phyloP scores from a whole-genome alignment of 2,329 filamentous ascomycete genomes.

The Trichoderma lentiforme region DNA sequence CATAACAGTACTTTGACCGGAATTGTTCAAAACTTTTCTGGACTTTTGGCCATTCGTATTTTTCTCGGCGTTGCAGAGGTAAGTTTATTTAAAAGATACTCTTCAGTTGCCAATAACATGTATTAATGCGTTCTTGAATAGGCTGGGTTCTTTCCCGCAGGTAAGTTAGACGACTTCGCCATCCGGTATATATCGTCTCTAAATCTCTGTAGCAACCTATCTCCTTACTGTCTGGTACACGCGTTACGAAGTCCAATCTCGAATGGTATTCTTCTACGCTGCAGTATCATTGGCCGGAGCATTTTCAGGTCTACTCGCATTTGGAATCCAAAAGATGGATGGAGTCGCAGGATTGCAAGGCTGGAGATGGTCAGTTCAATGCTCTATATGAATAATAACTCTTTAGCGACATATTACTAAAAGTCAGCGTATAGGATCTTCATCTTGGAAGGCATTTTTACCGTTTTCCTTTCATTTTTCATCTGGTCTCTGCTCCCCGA shows the following conservation, averaged over 20 bases:
- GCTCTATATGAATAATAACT: background rate
- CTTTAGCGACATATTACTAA: background rate
- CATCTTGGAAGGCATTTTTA: slow-evolving; percentile 69
- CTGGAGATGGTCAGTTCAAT: background rate
- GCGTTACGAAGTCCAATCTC: slow-evolving; percentile 80
- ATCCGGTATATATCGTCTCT: background rate
- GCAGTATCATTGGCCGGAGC: slow-evolving; percentile 53
- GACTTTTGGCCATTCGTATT: slow-evolving; percentile 75
- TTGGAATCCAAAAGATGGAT: background rate
- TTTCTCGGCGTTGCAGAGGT: slow-evolving; percentile 44
- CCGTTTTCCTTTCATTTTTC: slow-evolving; percentile 56
- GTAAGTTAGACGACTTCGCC: slow-evolving; percentile 36
- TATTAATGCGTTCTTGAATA: background rate
- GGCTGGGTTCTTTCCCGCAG: background rate
- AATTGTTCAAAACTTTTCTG: slow-evolving; percentile 70
- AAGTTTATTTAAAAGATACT: background rate
- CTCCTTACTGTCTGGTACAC: slow-evolving; percentile 87
- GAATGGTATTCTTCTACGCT: slow-evolving; percentile 90
- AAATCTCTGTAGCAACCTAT: slow-evolving; percentile 49
- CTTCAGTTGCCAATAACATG: background rate
- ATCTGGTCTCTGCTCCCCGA: slow-evolving; percentile 69
- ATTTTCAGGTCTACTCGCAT: background rate
- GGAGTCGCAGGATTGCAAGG: background rate
- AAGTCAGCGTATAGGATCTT: slow-evolving; percentile 50
- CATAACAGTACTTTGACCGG: slow-evolving; percentile 75